Evolutionary conservation across 139 green algal species (phyloP).

Genomic region (Chlamydomonas sp.): DNA sequence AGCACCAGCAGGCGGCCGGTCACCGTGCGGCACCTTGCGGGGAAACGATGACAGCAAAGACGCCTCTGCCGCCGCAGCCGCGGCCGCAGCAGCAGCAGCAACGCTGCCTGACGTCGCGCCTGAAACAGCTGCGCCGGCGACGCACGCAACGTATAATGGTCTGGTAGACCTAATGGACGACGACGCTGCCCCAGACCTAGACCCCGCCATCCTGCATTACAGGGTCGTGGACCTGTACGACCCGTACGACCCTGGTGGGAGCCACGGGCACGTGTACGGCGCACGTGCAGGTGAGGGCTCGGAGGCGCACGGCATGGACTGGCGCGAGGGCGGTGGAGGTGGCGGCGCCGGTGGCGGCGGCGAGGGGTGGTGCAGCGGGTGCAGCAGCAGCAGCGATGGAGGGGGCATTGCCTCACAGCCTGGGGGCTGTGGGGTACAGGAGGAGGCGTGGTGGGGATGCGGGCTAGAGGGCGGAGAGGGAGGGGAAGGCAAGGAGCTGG

Average conservation of each 20-base stretch:
- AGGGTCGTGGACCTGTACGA: conserved; percentile 5
- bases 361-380: neutral
- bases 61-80: neutral
- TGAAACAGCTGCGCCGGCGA: too few species aligned
- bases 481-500: too few species aligned
- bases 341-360: neutral
- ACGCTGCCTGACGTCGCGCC: neutral
- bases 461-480: neutral
- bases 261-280: too few species aligned
- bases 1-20: too few species aligned
- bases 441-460: neutral
- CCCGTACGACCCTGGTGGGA: too few species aligned
- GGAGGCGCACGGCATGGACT: too few species aligned
- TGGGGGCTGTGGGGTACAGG: neutral
- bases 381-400: conserved; percentile 28
- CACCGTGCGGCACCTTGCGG: too few species aligned
- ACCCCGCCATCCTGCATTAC: neutral
- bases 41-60: too few species aligned
- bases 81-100: neutral
- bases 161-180: too few species aligned
- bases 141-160: too few species aligned
- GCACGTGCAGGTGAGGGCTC: too few species aligned
- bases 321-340: neutral
- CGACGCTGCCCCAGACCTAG: neutral
- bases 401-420: neutral